Base-by-base conservation (phyloP, 305 asterid genomes). In the Solanum hybrid region DNA sequence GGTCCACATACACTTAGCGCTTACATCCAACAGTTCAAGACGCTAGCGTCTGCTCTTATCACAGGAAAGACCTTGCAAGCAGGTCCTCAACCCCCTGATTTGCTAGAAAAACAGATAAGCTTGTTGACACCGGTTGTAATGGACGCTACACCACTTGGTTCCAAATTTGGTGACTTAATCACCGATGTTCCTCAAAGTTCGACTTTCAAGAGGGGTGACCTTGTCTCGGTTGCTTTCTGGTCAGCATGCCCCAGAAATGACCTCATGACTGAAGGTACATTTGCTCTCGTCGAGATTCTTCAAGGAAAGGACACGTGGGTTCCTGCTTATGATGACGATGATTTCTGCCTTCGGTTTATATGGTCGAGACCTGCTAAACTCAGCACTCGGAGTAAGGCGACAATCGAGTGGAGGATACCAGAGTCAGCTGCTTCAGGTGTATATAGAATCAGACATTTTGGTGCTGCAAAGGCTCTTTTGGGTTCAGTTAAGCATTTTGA, bases 231-330 rank as follows among this genome's bases (percentile, higher is more conserved):
- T 32, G 91, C 90, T 90, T 97, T 97, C 94, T 93, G 94, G 95
- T 96, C 99, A 12, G 99, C 98, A 5, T 96, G 99, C 89, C 99
- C 98, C 9, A 92, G 99, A 86, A 97, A 97, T 31, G 99, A 97
- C 91, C 98, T 96, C 89, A 94, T 96, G 98, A 97, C 99, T 1
- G 99, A 96, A 93, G 99, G 99, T 88, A 97, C 99, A 36, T 97
- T 97, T 88, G 94, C 99, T 11, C 96, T 97, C 38, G 99, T 97
- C 29, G 99, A 97, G 94, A 91, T 94, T 78, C 94, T 96, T 78
- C 93, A 92, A 86, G 97, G 94, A 60, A 89, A 92, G 89, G 95
- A 94, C 88, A n/a, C 94, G 0, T 97, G 99, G 99, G 93, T 89
- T 86, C 99, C 99, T 7, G 97, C 92, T 29, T 96, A 96, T 13